Evolutionary conservation across 208 protist genomes (phyloP).

Genomic region (Crithidia bombi): DNA sequence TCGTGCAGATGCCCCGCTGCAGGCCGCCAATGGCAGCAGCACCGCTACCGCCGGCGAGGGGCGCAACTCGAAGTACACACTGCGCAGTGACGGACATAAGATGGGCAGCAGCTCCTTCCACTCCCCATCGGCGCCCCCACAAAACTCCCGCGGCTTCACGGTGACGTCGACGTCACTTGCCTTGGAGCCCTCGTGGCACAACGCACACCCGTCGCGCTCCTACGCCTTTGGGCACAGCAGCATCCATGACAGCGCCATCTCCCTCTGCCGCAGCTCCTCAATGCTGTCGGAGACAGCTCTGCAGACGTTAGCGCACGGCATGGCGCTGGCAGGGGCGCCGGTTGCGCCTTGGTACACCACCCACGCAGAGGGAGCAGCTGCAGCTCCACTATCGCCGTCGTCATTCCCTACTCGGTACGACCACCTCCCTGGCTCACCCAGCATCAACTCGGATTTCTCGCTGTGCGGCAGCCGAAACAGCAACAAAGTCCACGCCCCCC

Average conservation of each 20-base stretch:
- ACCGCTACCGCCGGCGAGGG: neutral
- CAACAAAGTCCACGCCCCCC: conserved; percentile 8
- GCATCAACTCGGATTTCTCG: neutral
- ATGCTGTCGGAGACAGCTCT: conserved; percentile 29
- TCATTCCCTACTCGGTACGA: neutral
- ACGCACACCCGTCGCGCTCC: neutral
- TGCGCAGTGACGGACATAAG: conserved; percentile 5
- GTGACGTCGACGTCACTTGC: conserved; percentile 17
- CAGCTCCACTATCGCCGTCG: too few species aligned
- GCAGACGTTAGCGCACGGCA: conserved; percentile 39
- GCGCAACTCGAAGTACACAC: conserved; percentile 6
- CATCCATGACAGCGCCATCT: conserved; percentile 22
- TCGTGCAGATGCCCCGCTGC: neutral
- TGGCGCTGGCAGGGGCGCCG: conserved; percentile 31
- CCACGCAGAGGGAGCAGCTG: neutral
- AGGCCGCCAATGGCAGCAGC: conserved; percentile 5
- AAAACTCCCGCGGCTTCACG: conserved; percentile 22
- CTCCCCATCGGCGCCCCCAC: conserved; percentile 13
- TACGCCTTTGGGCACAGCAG: conserved; percentile 2
- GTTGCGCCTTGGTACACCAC: conserved; percentile 15
- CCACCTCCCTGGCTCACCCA: neutral
- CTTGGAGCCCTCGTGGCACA: neutral
- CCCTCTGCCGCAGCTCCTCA: conserved; percentile 21
- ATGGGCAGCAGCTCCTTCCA: conserved; percentile 14
- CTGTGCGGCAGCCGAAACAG: neutral